Conservation (phyloP, 306 rosid species). For the Medicago lupulina region DNA sequence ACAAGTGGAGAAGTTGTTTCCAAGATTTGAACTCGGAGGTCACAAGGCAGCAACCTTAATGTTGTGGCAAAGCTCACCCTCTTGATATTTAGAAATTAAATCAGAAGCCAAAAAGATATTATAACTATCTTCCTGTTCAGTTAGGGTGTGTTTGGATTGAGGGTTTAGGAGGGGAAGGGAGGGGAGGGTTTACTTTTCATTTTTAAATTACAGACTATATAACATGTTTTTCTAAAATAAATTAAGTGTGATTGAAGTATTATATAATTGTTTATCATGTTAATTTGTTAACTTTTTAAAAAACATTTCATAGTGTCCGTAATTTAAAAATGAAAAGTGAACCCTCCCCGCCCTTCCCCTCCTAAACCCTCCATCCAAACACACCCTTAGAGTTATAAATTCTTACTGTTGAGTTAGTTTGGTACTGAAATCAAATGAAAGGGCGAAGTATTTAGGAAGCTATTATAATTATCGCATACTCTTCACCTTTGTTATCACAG, state of each 20-base stretch:
- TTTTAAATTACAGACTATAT: no score
- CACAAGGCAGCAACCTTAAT: constrained; percentile 7
- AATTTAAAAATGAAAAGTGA: no score
- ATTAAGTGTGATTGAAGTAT: no score
- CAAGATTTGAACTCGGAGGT: background rate
- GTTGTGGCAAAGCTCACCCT: background rate
- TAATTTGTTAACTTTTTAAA: no score
- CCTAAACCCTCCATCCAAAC: no score
- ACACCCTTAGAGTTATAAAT: constrained; percentile 22
- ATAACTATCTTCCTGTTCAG: background rate
- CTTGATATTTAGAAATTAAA: constrained; percentile 28
- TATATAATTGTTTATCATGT: no score
- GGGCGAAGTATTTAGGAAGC: constrained; percentile 21
- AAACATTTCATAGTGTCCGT: no score
- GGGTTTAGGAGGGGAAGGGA: no score
- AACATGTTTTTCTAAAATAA: no score
- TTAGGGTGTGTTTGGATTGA: no score
- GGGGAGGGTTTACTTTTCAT: no score
- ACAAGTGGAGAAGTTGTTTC: background rate
- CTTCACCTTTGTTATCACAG: constrained; percentile 76
- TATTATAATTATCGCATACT: constrained; percentile 29
- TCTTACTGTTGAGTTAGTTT: constrained; percentile 30
- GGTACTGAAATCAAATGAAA: constrained; percentile 35
- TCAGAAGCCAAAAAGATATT: constrained; percentile 13
- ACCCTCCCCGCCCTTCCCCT: no score